These are phyloP conservation scores for Coniophora puteana DNA, from an alignment of 1,284 basidiomycete genomes.

Conservation along the genomic window DNA sequence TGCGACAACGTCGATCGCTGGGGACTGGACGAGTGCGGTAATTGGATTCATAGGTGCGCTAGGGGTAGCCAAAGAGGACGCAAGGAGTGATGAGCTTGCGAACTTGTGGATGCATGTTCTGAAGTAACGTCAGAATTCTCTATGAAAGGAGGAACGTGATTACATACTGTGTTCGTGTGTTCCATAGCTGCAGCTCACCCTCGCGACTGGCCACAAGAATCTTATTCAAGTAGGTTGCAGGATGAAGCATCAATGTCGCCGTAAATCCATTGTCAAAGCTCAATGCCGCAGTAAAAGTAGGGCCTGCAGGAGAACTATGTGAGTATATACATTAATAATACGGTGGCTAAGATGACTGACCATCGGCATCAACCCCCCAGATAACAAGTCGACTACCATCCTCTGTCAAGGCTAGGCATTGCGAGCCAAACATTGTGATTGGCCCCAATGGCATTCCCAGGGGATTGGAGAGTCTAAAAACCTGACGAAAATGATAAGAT, in stretches of 20 bases:
- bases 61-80: slow-evolving; percentile 34
- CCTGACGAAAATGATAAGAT: slow-evolving; percentile 24
- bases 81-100: slow-evolving; percentile 45
- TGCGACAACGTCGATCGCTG: slow-evolving; percentile 94
- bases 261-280: slow-evolving; percentile 79
- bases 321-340: slow-evolving; percentile 2
- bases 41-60: slow-evolving; percentile 54
- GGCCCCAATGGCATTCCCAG: slow-evolving; percentile 54
- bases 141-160: slow-evolving; percentile 2
- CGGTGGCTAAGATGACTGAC: slow-evolving; percentile 8
- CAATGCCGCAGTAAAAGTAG: slow-evolving; percentile 41
- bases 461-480: slow-evolving; percentile 56
- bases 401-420: slow-evolving; percentile 76
- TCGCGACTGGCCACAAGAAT: slow-evolving; percentile 82
- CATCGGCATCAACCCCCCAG: slow-evolving; percentile 67
- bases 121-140: slow-evolving; percentile 2
- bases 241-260: slow-evolving; percentile 84
- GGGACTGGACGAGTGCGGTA: slow-evolving; percentile 84
- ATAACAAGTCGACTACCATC: slow-evolving; percentile 78
- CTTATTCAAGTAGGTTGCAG: slow-evolving; percentile 97
- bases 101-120: slow-evolving; percentile 72
- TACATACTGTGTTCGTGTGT: slow-evolving; percentile 78
- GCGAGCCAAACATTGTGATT: slow-evolving; percentile 77
- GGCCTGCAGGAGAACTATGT: slow-evolving; percentile 16
- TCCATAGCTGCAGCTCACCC: slow-evolving; percentile 92